These are phyloP conservation scores for Polymyxa betae DNA, from an alignment of 208 protist species.

Conservation along the genomic window DNA sequence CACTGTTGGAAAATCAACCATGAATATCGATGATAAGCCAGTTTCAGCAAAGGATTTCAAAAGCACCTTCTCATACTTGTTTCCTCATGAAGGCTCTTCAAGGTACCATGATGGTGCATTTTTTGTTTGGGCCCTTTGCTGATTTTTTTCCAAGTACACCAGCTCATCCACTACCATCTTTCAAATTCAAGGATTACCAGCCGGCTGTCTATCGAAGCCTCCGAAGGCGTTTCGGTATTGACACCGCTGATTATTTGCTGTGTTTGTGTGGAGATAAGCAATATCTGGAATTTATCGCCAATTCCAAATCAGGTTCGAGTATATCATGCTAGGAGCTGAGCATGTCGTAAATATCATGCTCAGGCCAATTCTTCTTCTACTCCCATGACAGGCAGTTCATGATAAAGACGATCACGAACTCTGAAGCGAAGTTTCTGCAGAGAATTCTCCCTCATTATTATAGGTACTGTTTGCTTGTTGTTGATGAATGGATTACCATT, in stretches of 20 bases:
- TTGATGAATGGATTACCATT: neutral
- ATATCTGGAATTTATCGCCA: slow-evolving; percentile 39
- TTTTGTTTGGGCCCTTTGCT: neutral
- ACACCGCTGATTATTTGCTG: slow-evolving; percentile 43
- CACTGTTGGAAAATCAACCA: neutral
- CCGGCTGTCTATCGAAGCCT: slow-evolving; percentile 6
- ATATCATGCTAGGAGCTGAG: neutral
- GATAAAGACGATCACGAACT: slow-evolving; percentile 51
- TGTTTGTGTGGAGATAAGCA: slow-evolving; percentile 42
- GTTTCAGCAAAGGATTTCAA: slow-evolving; percentile 16
- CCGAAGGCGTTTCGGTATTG: slow-evolving; percentile 25
- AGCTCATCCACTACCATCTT: slow-evolving; percentile 25
- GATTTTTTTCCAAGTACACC: neutral
- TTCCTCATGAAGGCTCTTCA: slow-evolving; percentile 33
- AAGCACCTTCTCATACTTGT: neutral
- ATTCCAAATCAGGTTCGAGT: slow-evolving; percentile 31
- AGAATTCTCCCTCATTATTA: neutral
- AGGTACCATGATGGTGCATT: neutral
- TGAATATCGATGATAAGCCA: neutral
- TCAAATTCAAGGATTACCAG: slow-evolving; percentile 55
- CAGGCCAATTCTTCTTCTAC: slow-evolving; percentile 51
- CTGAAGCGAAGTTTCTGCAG: slow-evolving; percentile 38
- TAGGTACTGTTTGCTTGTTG: neutral
- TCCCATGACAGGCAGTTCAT: slow-evolving; percentile 46
- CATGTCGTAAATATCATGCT: neutral